Evolutionary conservation across 345 rosid species (phyloP), one percentile per base, ranked within the genome.

Genomic region (Citrus mangshanensis): DNA sequence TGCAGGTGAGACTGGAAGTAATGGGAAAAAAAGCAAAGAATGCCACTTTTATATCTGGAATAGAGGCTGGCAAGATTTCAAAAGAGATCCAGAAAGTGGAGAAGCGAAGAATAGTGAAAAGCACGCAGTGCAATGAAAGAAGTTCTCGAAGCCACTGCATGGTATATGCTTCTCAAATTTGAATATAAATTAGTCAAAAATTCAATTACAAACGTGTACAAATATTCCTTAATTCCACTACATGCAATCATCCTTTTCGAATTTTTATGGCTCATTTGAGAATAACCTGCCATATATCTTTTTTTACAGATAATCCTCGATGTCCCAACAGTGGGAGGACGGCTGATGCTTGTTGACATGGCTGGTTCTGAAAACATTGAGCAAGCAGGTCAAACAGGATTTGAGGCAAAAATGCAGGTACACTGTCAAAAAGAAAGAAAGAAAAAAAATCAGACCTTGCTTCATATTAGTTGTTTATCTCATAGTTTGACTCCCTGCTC

Each of bases 381-480:
- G 77, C 98, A 92, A 85, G 99, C 99, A 35, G 99, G 99, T 3
- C 99, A 96, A 81, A 84, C 73, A 55, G 96, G 95, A 64, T 90
- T 89, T 83, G 99, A 96, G 84, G 98, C 99, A 30, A 96, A 96
- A 85, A 90, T 96, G 98, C 99, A 96, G 92, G 99, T 94, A 83
- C 9, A n/a, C 0, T 34, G 10, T 18, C 55, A 61, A 46, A 46
- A 19, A 8, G 38, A 61, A 37, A 74, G 35, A 35, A 35, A 35
- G n/a, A n/a, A 6, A 34, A 5, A 35, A 35, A 35, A 35, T 40
- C 68, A 61, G 68, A 40, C 58, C 4, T 24, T 63, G 21, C 6
- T 54, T 73, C 22, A 28, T 34, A 16, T 34, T 58, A 30, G 28
- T 6, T 34, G 40, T 19, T 46, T 56, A 42, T 37, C 54, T 56